Evolutionary conservation across 2,329 filamentous ascomycete genomes (phyloP).

Genomic region (Sporothrix luriei): DNA sequence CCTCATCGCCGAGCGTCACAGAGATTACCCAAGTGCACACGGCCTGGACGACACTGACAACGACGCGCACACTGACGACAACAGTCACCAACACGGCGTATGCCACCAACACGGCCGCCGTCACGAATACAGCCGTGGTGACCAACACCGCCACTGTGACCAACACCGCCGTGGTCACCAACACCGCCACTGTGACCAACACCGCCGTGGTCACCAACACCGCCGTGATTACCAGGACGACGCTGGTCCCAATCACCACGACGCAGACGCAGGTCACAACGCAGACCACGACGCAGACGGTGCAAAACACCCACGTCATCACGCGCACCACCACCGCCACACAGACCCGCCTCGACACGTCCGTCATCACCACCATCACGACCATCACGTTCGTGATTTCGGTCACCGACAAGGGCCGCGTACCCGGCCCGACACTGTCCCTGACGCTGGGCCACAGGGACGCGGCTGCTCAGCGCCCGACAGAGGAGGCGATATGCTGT

Average conservation of each 20-base stretch:
- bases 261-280: conserved; percentile 12
- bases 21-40: conserved; percentile 21
- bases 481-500: background rate
- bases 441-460: background rate
- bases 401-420: conserved; percentile 18
- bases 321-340: conserved; percentile 28
- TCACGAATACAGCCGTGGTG: background rate
- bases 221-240: conserved; percentile 11
- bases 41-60: conserved; percentile 26
- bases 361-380: conserved; percentile 33
- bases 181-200: background rate
- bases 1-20: background rate
- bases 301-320: conserved; percentile 15
- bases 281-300: conserved; percentile 14
- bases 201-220: conserved; percentile 12
- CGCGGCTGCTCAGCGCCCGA: background rate
- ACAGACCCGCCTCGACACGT: conserved; percentile 28
- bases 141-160: too few species aligned
- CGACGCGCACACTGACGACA: conserved; percentile 8
- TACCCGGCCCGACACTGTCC: background rate
- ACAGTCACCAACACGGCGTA: conserved; percentile 12
- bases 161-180: background rate
- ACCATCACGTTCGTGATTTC: conserved; percentile 31
- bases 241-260: background rate
- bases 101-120: conserved; percentile 23